phyloP scores from a whole-genome alignment of 1,139 yeast genomes.

The Yamadazyma diddensiae region DNA sequence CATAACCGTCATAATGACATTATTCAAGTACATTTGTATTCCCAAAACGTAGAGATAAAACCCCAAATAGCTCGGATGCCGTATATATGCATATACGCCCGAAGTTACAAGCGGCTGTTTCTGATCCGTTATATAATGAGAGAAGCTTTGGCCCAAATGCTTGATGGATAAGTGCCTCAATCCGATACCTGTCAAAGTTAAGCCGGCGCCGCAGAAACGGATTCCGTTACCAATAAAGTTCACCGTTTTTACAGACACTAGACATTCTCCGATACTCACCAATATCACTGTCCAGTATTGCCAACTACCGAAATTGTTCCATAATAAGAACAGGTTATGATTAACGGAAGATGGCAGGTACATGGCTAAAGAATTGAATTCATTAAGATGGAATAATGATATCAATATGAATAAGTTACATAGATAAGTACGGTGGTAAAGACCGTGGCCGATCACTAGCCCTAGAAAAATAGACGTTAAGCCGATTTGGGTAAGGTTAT shows the following conservation, averaged over 20 bases:
- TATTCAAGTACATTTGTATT: constrained; percentile 27
- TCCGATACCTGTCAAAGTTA: constrained; percentile 9
- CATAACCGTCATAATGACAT: constrained; percentile 19
- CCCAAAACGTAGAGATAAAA: constrained; percentile 38
- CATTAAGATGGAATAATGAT: constrained; percentile 24
- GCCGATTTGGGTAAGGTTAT: constrained; percentile 1
- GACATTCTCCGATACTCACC: constrained; percentile 25
- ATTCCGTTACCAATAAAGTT: no score
- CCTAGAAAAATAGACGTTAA: constrained; percentile 17
- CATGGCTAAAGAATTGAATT: constrained; percentile 25
- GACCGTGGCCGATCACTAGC: constrained; percentile 8
- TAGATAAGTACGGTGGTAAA: constrained; percentile 2
- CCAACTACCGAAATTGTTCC: constrained; percentile 35
- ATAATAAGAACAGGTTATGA: constrained; percentile 33
- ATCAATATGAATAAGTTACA: constrained; percentile 3
- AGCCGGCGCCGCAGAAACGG: no score
- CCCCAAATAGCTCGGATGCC: constrained; percentile 47
- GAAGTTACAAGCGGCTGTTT: constrained; percentile 23
- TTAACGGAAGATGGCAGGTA: constrained; percentile 25
- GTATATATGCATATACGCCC: constrained; percentile 28
- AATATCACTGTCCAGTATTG: constrained; percentile 32
- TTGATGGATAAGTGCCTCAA: constrained; percentile 31
- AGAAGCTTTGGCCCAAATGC: constrained; percentile 36
- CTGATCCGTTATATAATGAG: constrained; percentile 24
- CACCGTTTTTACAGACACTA: no score